Evolutionary conservation across 352 stramenopile genomes (phyloP), one percentile per base, ranked within the genome.

Genomic region (Phytopythium boreale): DNA sequence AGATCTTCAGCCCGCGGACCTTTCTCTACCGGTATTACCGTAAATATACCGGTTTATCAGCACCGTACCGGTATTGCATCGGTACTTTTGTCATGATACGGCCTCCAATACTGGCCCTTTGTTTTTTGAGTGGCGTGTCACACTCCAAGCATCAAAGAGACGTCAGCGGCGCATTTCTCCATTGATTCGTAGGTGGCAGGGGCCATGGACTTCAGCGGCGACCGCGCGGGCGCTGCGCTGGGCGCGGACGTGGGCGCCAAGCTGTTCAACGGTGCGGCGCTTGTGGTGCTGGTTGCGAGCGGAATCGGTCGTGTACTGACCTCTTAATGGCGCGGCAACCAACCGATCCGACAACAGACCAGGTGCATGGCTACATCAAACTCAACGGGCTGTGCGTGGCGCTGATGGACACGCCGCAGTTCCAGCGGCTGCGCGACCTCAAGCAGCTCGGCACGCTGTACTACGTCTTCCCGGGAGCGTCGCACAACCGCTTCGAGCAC

Each of bases 401-500:
- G 55, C 80, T 97, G 61, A 94, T 98, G 73, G 92, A 98, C 73
- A 97, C 93, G 39, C 84, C 87, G 41, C 84, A 98, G 72, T 98
- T 97, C 77, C 95, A 99, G 70, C 88, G 97, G 8, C 84, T 99
- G n/a, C 78, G 94, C 49, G 76, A 93, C 49, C 77, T 99, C 27
- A 96, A 97, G 69, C 97, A 99, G 76, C 80, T 99, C 26, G 97
- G 96, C 19, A 92, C 83, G 31, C 80, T 92, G 34, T 93, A 92
- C 69, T 91, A 93, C 51, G 82, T 94, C 24, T 93, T 97, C 71
- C 86, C 90, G 0, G 89, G 79, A 37, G 92, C 80, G 2, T 94
- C 87, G 49, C 96, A 99, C 74, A 97, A 92, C 58, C 82, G 97
- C n/a, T 99, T 99, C 60, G 91, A 98, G 68, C 97, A 99, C 74